These are phyloP conservation scores for Ascobolus immersus DNA, from an alignment of 495 filamentous ascomycete species.

Conservation along the genomic window DNA sequence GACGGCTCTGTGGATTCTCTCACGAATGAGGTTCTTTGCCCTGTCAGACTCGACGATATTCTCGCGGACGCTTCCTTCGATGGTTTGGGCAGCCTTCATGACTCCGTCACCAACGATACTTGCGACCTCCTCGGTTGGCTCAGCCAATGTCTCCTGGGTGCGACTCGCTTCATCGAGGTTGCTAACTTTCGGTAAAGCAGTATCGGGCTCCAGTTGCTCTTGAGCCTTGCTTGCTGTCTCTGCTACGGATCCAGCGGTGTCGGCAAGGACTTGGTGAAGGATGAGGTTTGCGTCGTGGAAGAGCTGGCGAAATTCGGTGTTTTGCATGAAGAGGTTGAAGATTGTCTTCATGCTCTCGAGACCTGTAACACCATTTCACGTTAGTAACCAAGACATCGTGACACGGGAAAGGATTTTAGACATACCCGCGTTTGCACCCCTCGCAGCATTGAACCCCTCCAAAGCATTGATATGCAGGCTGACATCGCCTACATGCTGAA, in stretches of 20 bases:
- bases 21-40: too few species aligned
- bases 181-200: slow-evolving; percentile 26
- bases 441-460: too few species aligned
- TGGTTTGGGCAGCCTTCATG: slow-evolving; percentile 36
- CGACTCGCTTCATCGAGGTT: slow-evolving; percentile 27
- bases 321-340: slow-evolving; percentile 57
- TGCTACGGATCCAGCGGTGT: slow-evolving; percentile 46
- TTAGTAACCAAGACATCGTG: too few species aligned
- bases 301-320: slow-evolving; percentile 72
- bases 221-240: slow-evolving; percentile 45
- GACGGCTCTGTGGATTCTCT: too few species aligned
- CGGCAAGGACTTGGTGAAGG: slow-evolving; percentile 61
- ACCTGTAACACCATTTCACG: slow-evolving; percentile 25
- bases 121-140: slow-evolving; percentile 36
- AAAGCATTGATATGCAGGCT: too few species aligned
- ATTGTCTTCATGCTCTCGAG: slow-evolving; percentile 68
- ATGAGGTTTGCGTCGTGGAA: slow-evolving; percentile 58
- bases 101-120: slow-evolving; percentile 37
- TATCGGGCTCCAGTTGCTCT: slow-evolving; percentile 31
- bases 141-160: slow-evolving; percentile 32
- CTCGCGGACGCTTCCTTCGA: slow-evolving; percentile 37
- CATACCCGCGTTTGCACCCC: too few species aligned
- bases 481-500: slow-evolving; percentile 36
- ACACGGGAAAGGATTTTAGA: too few species aligned
- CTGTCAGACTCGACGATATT: too few species aligned